Evolutionary conservation across 305 asterid species (phyloP), one percentile per base, ranked within the genome.

Genomic region (Fraxinus ornus): DNA sequence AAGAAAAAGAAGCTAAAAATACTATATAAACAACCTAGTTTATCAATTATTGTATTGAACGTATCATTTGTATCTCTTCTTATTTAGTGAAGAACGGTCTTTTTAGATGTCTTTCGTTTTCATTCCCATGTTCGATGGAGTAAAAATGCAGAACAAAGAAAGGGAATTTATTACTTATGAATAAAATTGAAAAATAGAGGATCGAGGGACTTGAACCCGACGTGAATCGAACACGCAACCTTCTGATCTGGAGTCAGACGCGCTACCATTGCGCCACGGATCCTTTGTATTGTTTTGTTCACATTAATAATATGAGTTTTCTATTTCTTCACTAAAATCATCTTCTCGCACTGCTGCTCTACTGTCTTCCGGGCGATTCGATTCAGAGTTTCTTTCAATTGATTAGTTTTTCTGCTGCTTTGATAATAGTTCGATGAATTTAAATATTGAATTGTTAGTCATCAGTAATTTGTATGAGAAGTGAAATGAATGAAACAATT

Each of bases 211-310:
- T 92, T 94, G 97, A 94, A 93, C 98, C 97, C 89, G 96, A 94
- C 97, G 96, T 93, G 96, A 94, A 94, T 94, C 96, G 94, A 94
- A 93, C 98, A 93, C 94, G 97, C 94, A 94, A 93, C 97, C 97
- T 93, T 94, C 95, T 93, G 97, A 93, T 93, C 96, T 93, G 98
- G 96, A 91, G 95, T 92, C 97, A 89, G 95, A 92, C 97, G 96
- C 95, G 97, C 97, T 93, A 91, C 91, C 93, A 87, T 93, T 89
- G 91, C 93, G 93, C 91, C 91, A 87, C 91, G 86, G 91, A 92
- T 92, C 94, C 90, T 0, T 0, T 2, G 41, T 1, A 7, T 1
- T 37, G 10, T 6, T 41, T 0, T 10, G 4, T 6, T 6, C 52
- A 1, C 52, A 41, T 2, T 2, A 41, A 2, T 41, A 41, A 41